Evolutionary conservation across 1,284 basidiomycete genomes (phyloP), one percentile per base, ranked within the genome.

Genomic region (Austropuccinia psidii): DNA sequence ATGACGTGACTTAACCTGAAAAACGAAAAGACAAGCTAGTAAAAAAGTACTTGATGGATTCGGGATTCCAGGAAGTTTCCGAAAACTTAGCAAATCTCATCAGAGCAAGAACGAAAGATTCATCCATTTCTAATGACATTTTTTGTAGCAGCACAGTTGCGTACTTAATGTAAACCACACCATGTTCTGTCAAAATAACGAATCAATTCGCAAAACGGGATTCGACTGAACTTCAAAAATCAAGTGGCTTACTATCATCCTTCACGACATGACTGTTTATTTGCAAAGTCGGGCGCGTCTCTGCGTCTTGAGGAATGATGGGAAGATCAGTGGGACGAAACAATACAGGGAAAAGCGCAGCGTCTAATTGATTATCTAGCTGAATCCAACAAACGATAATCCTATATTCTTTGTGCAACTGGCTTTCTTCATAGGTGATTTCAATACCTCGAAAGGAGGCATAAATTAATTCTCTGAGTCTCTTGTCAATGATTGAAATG

Each of bases 281-380:
- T 81, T 98, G 94, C 50, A 98, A 84, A 1, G 93, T 94, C 4
- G 96, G 96, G 75, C 93, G 87, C 2, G 87, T 87, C 50, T 91
- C 88, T 52, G 89, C 86, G 76, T 87, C 88, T 37, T 85, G 85
- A 55, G 87, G 86, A 78, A 95, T 90, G 80, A 90, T 91, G 3
- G 89, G 85, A 47, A 98, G 86, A 0, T 93, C 91, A 1, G 93
- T 94, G 0, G 96, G 96, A 79, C 98, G 96, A 47, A 99, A 84
- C 68, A 98, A 88, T 75, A 99, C 94, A 0, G 96, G 94, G 84
- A 90, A 99, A 17, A 95, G 82, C 24, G 93, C 93, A 74, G 97
- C 96, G 76, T 98, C 95, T 8, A 99, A 86, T 81, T 99, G 96
- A 79, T 98, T 99, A 82, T 98, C 94, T n/a, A 98, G 87, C 81